phyloP scores from a whole-genome alignment of 1,284 basidiomycete species.

The Cystobasidiaceae sp. region DNA sequence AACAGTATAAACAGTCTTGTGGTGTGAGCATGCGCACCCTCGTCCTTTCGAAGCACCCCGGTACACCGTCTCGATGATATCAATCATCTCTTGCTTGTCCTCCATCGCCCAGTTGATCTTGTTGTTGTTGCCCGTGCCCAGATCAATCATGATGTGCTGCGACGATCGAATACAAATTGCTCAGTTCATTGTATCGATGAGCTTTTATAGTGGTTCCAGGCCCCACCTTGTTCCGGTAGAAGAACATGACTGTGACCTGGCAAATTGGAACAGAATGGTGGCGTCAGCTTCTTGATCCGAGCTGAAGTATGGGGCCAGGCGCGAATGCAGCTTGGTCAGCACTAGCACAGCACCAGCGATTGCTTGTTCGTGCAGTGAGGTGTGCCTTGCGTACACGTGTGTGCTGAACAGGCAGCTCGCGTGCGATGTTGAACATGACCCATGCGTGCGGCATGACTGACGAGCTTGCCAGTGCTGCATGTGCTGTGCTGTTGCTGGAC shows the following conservation, averaged over 20 bases:
- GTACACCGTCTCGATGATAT: constrained; percentile 98
- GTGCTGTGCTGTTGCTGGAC: no score
- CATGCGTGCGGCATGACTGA: no score
- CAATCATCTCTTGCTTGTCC: constrained; percentile 96
- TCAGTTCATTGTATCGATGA: neutral
- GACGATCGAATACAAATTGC: neutral
- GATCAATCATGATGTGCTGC: constrained; percentile 98
- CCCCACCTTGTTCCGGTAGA: constrained; percentile 66
- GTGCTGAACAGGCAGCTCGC: no score
- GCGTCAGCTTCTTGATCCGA: no score
- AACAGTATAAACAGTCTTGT: neutral
- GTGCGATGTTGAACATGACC: no score
- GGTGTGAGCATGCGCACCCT: constrained; percentile 50
- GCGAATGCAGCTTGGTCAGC: no score
- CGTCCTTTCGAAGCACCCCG: constrained; percentile 95
- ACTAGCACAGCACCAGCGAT: no score
- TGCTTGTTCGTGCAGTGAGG: no score
- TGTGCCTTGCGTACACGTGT: no score
- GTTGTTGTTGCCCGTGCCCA: constrained; percentile 99
- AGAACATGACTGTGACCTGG: constrained; percentile 90
- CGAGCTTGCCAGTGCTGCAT: no score
- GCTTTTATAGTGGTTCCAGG: neutral
- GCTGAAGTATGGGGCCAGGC: no score
- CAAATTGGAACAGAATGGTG: no score
- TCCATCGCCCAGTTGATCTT: constrained; percentile 98